Evolutionary conservation across 208 protist species (phyloP).

Genomic region (Balamuthia mandrillaris): DNA sequence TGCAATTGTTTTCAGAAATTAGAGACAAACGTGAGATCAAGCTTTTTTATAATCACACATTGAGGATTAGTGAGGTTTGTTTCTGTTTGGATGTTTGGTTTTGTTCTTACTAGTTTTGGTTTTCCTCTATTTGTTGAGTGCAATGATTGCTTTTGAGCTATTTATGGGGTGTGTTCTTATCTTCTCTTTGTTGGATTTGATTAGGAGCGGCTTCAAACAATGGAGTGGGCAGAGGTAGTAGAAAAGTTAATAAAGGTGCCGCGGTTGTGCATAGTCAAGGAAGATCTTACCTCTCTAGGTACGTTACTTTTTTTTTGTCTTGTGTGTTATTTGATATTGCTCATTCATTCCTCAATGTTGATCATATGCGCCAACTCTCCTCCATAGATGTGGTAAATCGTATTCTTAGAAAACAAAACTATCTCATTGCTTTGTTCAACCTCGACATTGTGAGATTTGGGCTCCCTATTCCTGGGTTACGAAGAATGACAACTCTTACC

Average conservation of each 20-base stretch:
- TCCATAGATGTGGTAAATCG: not conserved
- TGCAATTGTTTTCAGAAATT: slow-evolving; percentile 8
- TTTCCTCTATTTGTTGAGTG: too few relatives aligned
- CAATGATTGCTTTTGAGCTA: too few relatives aligned
- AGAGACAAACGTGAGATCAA: slow-evolving; percentile 20
- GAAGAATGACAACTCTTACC: not conserved
- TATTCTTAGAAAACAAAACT: slow-evolving; percentile 39
- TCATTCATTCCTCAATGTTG: not conserved
- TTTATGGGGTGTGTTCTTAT: too few relatives aligned
- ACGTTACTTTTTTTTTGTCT: not conserved
- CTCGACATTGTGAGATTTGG: not conserved
- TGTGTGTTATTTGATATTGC: not conserved
- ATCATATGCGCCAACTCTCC: not conserved
- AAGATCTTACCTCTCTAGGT: not conserved
- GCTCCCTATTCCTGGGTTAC: not conserved
- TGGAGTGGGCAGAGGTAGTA: slow-evolving; percentile 16
- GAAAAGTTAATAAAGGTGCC: not conserved
- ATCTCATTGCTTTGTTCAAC: slow-evolving; percentile 25
- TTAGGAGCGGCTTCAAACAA: not conserved
- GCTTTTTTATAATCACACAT: slow-evolving; percentile 11
- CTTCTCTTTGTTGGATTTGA: too few relatives aligned
- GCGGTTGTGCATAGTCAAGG: not conserved
- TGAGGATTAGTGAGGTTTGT: not conserved
- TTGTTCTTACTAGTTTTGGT: too few relatives aligned
- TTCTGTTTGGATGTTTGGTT: too few relatives aligned